Evolutionary conservation across 2,329 filamentous ascomycete genomes (phyloP), one percentile per base, ranked within the genome.

Genomic region (Mycocentrospora acerina): DNA sequence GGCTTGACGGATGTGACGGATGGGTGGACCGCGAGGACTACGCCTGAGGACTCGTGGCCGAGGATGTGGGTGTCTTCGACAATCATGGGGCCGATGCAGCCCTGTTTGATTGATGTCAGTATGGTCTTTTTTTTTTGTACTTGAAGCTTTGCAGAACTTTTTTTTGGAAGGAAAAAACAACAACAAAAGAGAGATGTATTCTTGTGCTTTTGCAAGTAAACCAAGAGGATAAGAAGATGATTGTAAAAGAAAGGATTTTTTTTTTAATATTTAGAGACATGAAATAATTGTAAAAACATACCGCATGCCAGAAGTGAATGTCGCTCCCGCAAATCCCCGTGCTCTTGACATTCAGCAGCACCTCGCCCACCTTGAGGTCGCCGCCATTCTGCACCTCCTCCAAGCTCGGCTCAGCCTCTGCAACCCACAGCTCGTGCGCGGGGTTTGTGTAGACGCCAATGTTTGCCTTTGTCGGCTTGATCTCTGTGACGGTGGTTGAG

Each of bases 381-480:
- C 82, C 85, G 22, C 79, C 79, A 50, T 77, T 79, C 56, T 83
- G 74, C 40, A 94, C 83, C 46, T 82, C 82, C 65, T 94, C 86
- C 17, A 88, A 71, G 29, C 80, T 83, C 4, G 91, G 91, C 55
- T 81, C 77, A 10, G 90, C 83, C 51, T 88, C 83, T 40, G 79
- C 86, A 45, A 96, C 81, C 88, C 90, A 97, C 36, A 97, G 77
- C 44, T 95, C 87, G 67, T 97, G 91, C 42, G 82, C 80, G 13
- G 91, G 89, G 73, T 97, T 95, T 35, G 91, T 97, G 77, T 86
- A 97, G 53, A 97, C 90, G 56, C 90, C 91, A 64, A 97, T 94
- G 72, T 97, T 97, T 41, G 87, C 73, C 78, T 94, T 93, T 42
- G 79, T 73, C 31, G 78, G 71, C 66, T 72, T 68, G 35, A 72